Base-by-base conservation (phyloP, 1,284 basidiomycete species). In the Stereum hirsutum region DNA sequence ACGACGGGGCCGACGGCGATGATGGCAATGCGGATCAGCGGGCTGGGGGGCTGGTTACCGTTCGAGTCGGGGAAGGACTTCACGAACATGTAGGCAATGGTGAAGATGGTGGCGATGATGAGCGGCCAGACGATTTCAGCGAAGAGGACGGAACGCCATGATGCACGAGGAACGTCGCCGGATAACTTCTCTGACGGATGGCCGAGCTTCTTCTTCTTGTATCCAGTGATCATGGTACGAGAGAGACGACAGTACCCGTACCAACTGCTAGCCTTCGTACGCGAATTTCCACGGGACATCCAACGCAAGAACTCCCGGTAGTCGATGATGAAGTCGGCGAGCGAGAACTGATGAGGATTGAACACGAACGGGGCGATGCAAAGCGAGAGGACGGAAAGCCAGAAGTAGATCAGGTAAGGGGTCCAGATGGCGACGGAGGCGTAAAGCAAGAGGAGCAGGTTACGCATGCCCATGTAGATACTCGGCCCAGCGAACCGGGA, bases 291-390 rank as follows among this genome's bases (percentile, higher is more conserved):
- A 50, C 93, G 80, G 17, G 89, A 95, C 91, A 97, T 96, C 93
- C 93, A 97, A 44, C 93, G 81, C 42, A 97, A 66, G 72, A 94
- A 96, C 61, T 97, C 93, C 52, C 93, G 84, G 64, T 97, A 97
- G 64, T 97, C 94, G 60, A 97, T 92, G 65, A 97, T 86, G 66
- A 96, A 97, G 65, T 97, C 93, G 54, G 88, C 66, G 61, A 84
- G 89, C 19, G 90, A 89, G 76, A 97, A 97, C 62, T 97, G 94
- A 66, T 97, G 94, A 10, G 94, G 94, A 66, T 97, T 97, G 78
- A 97, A 96, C 49, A 97, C 56, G 79, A 96, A 97, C 2, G 94
- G 93, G 25, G 94, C 91, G 51, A 96, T 75, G 63, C 89, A 94
- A 14, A 96, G 77, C 34, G 93, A 91, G 45, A 92, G 64, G 47